Evolutionary conservation across 345 rosid genomes (phyloP).

Genomic region (Physaria fendleri): DNA sequence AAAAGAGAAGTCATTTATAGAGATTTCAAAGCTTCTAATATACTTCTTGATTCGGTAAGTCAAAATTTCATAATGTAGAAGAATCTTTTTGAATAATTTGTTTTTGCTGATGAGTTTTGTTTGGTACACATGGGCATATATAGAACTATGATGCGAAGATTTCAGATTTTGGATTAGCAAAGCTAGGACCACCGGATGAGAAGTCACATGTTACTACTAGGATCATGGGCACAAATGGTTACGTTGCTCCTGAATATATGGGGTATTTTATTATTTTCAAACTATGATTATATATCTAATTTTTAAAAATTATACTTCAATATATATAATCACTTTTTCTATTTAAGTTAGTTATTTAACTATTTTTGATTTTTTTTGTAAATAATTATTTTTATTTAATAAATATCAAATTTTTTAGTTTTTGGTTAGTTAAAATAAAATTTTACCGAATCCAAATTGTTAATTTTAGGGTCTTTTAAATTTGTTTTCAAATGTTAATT

Average conservation of each 20-base stretch:
- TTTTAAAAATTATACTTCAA: too few relatives aligned
- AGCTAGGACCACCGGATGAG: slow-evolving; percentile 51
- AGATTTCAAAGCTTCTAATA: slow-evolving; percentile 82
- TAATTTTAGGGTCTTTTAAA: too few relatives aligned
- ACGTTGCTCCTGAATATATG: slow-evolving; percentile 66
- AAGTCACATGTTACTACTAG: slow-evolving; percentile 73
- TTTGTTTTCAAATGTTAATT: too few relatives aligned
- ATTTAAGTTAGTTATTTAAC: too few relatives aligned
- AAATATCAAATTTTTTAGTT: too few relatives aligned
- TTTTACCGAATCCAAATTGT: too few relatives aligned
- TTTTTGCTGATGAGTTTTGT: background rate
- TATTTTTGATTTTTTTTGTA: too few relatives aligned
- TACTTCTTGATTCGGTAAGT: slow-evolving; percentile 72
- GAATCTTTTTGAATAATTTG: background rate
- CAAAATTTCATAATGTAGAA: background rate
- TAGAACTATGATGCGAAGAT: slow-evolving; percentile 56
- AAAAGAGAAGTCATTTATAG: slow-evolving; percentile 71
- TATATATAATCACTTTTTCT: too few relatives aligned
- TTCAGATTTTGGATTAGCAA: slow-evolving; percentile 70
- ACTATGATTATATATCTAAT: too few relatives aligned
- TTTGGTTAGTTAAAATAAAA: too few relatives aligned
- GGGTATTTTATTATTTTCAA: too few relatives aligned
- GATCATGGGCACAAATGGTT: slow-evolving; percentile 46
- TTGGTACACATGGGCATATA: background rate
- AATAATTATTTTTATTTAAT: too few relatives aligned